phyloP scores from a whole-genome alignment of 306 rosid species.

The Begonia loranthoides region DNA sequence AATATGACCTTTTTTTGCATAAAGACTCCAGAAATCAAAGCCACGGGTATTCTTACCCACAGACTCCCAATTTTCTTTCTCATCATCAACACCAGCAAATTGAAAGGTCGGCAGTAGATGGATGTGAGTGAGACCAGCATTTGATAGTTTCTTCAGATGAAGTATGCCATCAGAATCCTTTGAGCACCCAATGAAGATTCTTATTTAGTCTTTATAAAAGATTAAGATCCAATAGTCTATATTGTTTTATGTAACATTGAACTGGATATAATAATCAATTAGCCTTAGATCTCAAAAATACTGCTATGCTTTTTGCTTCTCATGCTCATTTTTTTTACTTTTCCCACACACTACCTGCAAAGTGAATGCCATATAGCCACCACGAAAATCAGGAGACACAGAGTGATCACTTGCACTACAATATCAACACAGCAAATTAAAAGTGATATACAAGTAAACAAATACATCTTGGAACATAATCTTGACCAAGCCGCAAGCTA shows the following conservation, averaged over 20 bases:
- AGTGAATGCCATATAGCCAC: conserved; percentile 88
- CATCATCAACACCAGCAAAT: conserved; percentile 82
- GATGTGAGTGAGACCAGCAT: conserved; percentile 75
- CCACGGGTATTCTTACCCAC: conserved; percentile 34
- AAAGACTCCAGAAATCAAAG: no score
- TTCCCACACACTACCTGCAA: conserved; percentile 30
- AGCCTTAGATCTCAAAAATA: no score
- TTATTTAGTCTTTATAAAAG: conserved; percentile 10
- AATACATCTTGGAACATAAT: no score
- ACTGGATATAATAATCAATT: no score
- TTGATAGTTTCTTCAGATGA: conserved; percentile 74
- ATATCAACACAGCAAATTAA: conserved; percentile 4
- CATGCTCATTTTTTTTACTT: background rate
- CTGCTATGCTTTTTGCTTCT: background rate
- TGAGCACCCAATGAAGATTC: conserved; percentile 18
- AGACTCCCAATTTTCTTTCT: conserved; percentile 65
- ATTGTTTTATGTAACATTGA: no score
- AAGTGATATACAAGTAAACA: background rate
- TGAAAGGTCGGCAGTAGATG: conserved; percentile 88
- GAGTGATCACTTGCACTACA: conserved; percentile 70
- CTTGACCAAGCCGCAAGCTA: no score
- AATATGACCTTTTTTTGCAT: no score
- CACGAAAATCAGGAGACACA: conserved; percentile 52
- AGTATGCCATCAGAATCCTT: conserved; percentile 68
- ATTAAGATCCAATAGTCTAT: no score